Evolutionary conservation across 306 rosid genomes (phyloP), one percentile per base, ranked within the genome.

Genomic region (Vicia faba): DNA sequence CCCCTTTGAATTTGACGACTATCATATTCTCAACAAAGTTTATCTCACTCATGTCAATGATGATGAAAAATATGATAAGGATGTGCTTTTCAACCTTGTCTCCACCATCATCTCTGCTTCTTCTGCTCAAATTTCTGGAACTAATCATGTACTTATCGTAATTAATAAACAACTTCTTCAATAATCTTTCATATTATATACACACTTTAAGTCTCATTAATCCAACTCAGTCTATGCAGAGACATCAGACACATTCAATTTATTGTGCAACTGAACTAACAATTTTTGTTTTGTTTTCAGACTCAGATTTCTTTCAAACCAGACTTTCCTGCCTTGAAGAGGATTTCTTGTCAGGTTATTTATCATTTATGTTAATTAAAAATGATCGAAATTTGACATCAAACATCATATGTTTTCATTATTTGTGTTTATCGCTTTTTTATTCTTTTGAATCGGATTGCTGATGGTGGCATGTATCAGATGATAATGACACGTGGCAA

Each of bases 331-430:
- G 23, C 4, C 13, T 46, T 75, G 50, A 75, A 75, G 70, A 62
- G n/a, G 50, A 63, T 75, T 53, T 40, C 69, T 28, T 68, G 69
- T 29, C 79, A 75, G 79, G 79, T 75, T 59, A 45, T 13, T 10
- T 56, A 28, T 56, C 10, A 4, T 59, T 55, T 39, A 40, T 11
- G 59, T 50, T 10, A 23, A 23, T 31, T 28, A n/a, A n/a, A n/a
- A n/a, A n/a, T n/a, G n/a, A n/a, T n/a, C n/a, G n/a, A n/a, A n/a
- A n/a, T n/a, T n/a, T n/a, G n/a, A n/a, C 31, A 28, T 28, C 31
- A 3, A 28, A 28, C 31, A 28, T 28, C 31, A 0, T 29, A 29
- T 29, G 33, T 29, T n/a, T n/a, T 4, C 7, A 5, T 29, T 1
- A 6, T 29, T 29, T 5, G 8, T 31, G 36, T 6, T 5, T 31